Evolutionary conservation across 139 green algal species (phyloP).

Genomic region (Chlamydomonas eustigma): DNA sequence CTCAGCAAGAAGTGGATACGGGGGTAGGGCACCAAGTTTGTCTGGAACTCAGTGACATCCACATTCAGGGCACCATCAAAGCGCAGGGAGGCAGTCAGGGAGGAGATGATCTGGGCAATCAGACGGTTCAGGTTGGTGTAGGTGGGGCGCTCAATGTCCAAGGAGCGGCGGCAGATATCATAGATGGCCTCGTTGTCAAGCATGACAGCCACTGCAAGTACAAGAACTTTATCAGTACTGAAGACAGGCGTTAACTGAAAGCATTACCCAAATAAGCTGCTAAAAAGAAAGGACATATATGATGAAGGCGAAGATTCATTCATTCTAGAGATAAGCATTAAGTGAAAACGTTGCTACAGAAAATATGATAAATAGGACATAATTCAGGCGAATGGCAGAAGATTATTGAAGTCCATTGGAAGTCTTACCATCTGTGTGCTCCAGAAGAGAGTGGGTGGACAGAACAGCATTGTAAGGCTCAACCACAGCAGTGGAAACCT

Average conservation of each 20-base stretch:
- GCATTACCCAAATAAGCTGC: too few relatives aligned
- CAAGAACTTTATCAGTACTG: too few relatives aligned
- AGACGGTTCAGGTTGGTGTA: slow-evolving; percentile 64
- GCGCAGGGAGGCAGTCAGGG: too few relatives aligned
- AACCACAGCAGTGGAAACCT: slow-evolving; percentile 92
- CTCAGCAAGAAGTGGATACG: slow-evolving; percentile 98
- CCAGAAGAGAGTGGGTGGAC: slow-evolving; percentile 94
- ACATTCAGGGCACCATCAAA: slow-evolving; percentile 96
- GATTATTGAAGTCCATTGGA: too few relatives aligned
- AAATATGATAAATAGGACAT: too few relatives aligned
- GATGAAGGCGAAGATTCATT: slow-evolving; percentile 98
- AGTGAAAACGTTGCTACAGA: too few relatives aligned
- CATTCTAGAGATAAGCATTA: slow-evolving; percentile 97
- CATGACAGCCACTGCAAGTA: too few relatives aligned
- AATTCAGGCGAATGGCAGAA: too few relatives aligned
- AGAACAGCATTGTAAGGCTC: slow-evolving; percentile 97
- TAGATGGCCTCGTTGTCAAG: too few relatives aligned
- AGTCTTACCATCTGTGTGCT: slow-evolving; percentile 97
- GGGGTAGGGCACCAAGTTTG: slow-evolving; percentile 98
- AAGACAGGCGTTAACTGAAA: slow-evolving; percentile 93
- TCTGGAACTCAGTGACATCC: slow-evolving; percentile 98
- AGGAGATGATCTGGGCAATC: too few relatives aligned
- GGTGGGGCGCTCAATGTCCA: slow-evolving; percentile 87
- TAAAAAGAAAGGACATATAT: too few relatives aligned
- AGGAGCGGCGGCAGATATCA: too few relatives aligned